These are phyloP conservation scores for Pestalotiopsis sp. DNA, from an alignment of 2,329 filamentous ascomycete genomes.

Conservation along the genomic window DNA sequence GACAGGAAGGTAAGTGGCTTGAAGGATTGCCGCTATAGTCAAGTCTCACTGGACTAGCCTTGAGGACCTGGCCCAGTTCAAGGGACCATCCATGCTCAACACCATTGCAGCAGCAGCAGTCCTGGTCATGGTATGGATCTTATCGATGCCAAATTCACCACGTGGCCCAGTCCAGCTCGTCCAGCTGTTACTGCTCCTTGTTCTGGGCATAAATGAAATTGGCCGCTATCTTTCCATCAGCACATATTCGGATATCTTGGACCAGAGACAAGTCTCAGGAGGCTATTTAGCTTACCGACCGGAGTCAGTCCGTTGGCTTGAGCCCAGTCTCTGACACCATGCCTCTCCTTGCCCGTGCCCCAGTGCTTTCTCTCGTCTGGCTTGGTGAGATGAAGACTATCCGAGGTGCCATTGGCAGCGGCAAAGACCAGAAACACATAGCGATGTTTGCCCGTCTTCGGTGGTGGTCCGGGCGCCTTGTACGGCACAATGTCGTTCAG, in stretches of 20 bases:
- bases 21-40: background rate
- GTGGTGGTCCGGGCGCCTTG: slow-evolving; percentile 40
- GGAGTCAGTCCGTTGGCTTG: slow-evolving; percentile 39
- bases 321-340: slow-evolving; percentile 41
- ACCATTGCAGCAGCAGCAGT: no score
- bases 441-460: slow-evolving; percentile 42
- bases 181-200: slow-evolving; percentile 4
- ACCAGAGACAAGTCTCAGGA: background rate
- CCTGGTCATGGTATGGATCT: background rate
- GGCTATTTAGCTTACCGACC: slow-evolving; percentile 33
- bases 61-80: background rate
- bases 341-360: slow-evolving; percentile 35
- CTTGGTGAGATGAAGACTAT: slow-evolving; percentile 32
- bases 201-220: slow-evolving; percentile 14
- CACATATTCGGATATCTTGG: background rate
- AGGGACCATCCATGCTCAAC: no score
- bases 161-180: background rate
- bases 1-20: background rate
- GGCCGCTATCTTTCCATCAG: slow-evolving; percentile 6
- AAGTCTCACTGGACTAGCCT: background rate
- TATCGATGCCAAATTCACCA: background rate
- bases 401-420: slow-evolving; percentile 38
- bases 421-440: slow-evolving; percentile 43
- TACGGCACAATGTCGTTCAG: slow-evolving; percentile 39
- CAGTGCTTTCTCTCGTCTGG: slow-evolving; percentile 39